Evolutionary conservation across 257 asterid species (phyloP), one percentile per base, ranked within the genome.

Genomic region (Hygrophila difformis): DNA sequence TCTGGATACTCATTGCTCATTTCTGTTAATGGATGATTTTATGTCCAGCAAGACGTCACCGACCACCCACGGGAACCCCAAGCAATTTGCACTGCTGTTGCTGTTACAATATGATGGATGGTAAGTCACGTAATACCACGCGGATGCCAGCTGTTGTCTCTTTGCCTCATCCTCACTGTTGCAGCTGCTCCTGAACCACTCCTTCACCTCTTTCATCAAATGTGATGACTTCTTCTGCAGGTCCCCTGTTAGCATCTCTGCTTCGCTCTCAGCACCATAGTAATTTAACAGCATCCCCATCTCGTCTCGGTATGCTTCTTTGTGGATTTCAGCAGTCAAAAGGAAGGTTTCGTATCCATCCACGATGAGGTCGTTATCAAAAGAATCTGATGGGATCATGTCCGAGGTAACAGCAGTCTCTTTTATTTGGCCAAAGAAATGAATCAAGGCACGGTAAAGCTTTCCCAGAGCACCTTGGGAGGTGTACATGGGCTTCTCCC

Each of bases 51-150:
- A 70, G 33, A 76, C 5, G 21, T 79, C 76, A 45, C 98, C 98
- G 2, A 74, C 82, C 26, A 70, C 62, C 98, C 98, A 89, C 1
- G 94, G 98, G 65, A 89, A 89, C 2, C 96, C 92, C 62, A 85
- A 63, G 57, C 92, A 85, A 49, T 75, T 72, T 12, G 40, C 53
- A 47, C 88, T n/a, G n/a, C n/a, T n/a, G n/a, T n/a, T 82, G 26
- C 57, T 76, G 12, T 47, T 22, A 3, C 61, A 60, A 44, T 79
- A 70, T 24, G 31, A 59, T 10, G 72, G 78, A 44, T 79, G 82
- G 56, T 89, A 89, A 4, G 93, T 76, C 15, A 82, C 92, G 36
- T 67, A 53, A 64, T 89, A 89, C 96, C 96, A 89, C 2, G 96
- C 94, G 12, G 98, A 73, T 3, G 93, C 94, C 87, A 85, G 21